phyloP scores from a whole-genome alignment of 2,329 filamentous ascomycete genomes.

The Hypoxylon sp. region DNA sequence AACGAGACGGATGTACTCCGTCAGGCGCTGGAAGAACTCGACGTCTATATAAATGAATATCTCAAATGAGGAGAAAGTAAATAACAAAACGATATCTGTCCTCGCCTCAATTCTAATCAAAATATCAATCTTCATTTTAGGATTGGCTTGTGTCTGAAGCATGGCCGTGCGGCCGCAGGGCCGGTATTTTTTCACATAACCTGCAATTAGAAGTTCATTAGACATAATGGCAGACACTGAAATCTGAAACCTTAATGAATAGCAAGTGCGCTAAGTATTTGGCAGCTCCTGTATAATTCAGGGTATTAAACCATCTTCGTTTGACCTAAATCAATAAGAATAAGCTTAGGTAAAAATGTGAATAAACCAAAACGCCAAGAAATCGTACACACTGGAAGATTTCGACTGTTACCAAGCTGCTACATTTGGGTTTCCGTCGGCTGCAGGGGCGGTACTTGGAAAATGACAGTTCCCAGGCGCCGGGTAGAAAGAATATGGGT shows the following conservation, averaged over 20 bases:
- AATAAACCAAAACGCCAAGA: slow-evolving; percentile 11
- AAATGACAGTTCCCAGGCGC: slow-evolving; percentile 20
- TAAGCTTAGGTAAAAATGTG: not conserved
- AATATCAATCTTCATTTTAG: not conserved
- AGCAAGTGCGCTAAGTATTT: too few species aligned
- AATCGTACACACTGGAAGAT: not conserved
- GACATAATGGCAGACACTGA: too few species aligned
- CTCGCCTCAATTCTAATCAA: not conserved
- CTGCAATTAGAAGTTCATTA: too few species aligned
- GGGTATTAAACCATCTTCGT: too few species aligned
- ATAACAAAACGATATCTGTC: not conserved
- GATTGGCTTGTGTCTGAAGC: too few species aligned
- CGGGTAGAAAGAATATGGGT: slow-evolving; percentile 25
- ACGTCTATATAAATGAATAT: slow-evolving; percentile 58
- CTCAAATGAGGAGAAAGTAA: slow-evolving; percentile 37
- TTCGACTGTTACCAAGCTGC: slow-evolving; percentile 9
- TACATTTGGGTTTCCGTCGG: slow-evolving; percentile 10
- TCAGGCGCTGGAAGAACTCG: slow-evolving; percentile 71
- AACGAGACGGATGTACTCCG: slow-evolving; percentile 78
- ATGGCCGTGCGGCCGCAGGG: too few species aligned
- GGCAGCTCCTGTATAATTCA: too few species aligned
- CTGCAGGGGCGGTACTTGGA: slow-evolving; percentile 12
- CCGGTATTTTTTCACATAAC: too few species aligned
- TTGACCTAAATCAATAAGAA: not conserved
- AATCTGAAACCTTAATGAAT: too few species aligned